Conservation (phyloP, 371 early-diverging fungal species). For the Syncephalastrum contaminatum region DNA sequence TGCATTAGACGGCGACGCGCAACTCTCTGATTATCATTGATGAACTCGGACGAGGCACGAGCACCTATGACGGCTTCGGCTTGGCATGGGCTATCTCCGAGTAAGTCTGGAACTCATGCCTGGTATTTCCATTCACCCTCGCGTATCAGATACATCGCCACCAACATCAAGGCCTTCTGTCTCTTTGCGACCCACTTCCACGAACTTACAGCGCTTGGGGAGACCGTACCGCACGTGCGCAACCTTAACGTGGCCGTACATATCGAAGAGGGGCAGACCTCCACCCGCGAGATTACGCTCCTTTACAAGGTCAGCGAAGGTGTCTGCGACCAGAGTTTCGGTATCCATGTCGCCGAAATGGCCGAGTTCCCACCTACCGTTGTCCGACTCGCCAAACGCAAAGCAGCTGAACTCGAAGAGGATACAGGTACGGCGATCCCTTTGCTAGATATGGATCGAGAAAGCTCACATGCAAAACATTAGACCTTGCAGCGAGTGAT, state of each 20-base stretch:
- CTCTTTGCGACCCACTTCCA: constrained; percentile 99
- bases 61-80: constrained; percentile 98
- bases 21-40: constrained; percentile 97
- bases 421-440: constrained; percentile 18
- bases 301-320: constrained; percentile 86
- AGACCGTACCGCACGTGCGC: constrained; percentile 68
- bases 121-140: neutral
- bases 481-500: constrained; percentile 4
- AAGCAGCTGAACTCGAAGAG: constrained; percentile 85
- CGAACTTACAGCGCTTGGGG: constrained; percentile 85
- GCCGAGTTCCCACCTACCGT: constrained; percentile 92
- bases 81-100: constrained; percentile 97
- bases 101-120: constrained; percentile 40
- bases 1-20: constrained; percentile 66
- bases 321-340: constrained; percentile 96
- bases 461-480: neutral
- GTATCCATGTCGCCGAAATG: constrained; percentile 97
- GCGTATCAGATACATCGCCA: constrained; percentile 72
- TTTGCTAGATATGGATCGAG: neutral
- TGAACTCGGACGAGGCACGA: constrained; percentile 99
- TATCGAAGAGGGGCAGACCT: constrained; percentile 40
- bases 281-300: constrained; percentile 60
- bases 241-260: constrained; percentile 89
- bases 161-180: constrained; percentile 73
- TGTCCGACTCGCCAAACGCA: constrained; percentile 81